A percentile compares a stretch with the other conserved stretches of the same genome.
Evolutionary conservation across 2,329 filamentous ascomycete species (phyloP).

Genomic region (Coniochaeta prunicola): DNA sequence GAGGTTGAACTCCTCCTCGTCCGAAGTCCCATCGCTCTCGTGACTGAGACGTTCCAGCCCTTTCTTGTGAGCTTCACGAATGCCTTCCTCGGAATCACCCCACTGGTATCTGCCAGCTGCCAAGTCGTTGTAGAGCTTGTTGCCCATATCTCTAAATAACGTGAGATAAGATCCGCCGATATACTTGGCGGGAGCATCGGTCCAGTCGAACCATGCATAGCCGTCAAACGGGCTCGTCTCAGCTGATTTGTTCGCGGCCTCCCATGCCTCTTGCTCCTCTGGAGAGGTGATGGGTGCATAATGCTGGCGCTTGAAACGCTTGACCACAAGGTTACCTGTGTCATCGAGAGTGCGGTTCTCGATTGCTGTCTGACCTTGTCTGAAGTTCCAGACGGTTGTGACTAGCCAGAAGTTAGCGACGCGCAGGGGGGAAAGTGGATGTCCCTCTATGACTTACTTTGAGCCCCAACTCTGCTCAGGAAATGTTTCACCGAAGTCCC

Average conservation of each 20-base stretch:
- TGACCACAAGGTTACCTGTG: conserved; percentile 10
- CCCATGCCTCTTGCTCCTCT: not conserved
- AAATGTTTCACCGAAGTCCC: conserved; percentile 6
- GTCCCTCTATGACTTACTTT: not conserved
- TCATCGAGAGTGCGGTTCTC: conserved; percentile 9
- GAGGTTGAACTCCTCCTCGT: conserved; percentile 3
- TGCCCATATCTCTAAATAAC: conserved; percentile 4
- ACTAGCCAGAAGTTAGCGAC: not conserved
- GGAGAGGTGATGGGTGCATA: conserved; percentile 1
- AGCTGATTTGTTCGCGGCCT: not conserved
- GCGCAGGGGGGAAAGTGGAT: not conserved
- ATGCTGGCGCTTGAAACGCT: conserved; percentile 15
- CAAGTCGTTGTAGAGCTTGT: conserved; percentile 11
- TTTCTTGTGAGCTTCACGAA: conserved; percentile 6
- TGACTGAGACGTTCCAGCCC: not conserved
- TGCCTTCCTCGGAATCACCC: conserved; percentile 1
- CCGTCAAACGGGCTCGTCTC: not conserved
- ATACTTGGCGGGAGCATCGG: conserved; percentile 12
- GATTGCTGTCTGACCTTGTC: not conserved
- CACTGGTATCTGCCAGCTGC: conserved; percentile 3
- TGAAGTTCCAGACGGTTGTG: not conserved
- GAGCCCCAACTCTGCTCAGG: not conserved
- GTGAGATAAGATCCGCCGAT: conserved; percentile 13
- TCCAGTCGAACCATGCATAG: conserved; percentile 13
- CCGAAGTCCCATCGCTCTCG: not conserved